Base-by-base conservation (phyloP, 495 filamentous ascomycete genomes). In the Lasiosphaeriaceae sp. region DNA sequence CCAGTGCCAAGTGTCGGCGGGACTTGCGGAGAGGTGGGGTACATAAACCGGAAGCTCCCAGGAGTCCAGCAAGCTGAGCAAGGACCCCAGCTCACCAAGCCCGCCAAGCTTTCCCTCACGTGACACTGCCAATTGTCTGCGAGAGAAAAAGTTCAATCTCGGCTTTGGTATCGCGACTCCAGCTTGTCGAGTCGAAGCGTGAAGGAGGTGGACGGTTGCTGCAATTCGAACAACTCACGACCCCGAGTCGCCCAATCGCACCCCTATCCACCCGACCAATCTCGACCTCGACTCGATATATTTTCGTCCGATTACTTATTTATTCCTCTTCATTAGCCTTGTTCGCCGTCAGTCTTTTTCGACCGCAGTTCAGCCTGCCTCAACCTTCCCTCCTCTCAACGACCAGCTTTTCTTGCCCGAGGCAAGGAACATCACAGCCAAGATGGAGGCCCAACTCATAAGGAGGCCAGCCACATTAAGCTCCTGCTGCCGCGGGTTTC, bases 401-500 rank as follows among this genome's bases (percentile, higher is more conserved):
- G 19, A 1, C 45, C 21, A 9, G 16, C 26, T 31, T 9, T 31
- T 31, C 26, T 9, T 9, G 9, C 26, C 26, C 26, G 26, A 31
- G 9, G 26, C 26, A 9, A 31, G 26, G 9, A 9, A 31, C 26
- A 31, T 9, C 26, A 49, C 19, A 49, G 12, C 8, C 34, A 57
- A 31, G 31, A 64, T 64, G 61, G 61, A 64, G 50, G 61, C 45
- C 44, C 55, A 55, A 46, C 44, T 55, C 47, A 37, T 43, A 31
- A 41, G 55, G 21, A 57, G 56, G 44, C 56, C 57, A 23, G 55
- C 54, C 19, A 48, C 55, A 3, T 49, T 60, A 46, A 57, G 54
- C 49, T 65, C 63, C 61, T 65, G 57, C 59, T 53, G 48, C 51
- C 63, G 53, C 39, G 35, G 49, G 37, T 45, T 54, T 51, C 31